Percentiles rank a stretch among this genome's conserved stretches.
Evolutionary conservation across 2,329 filamentous ascomycete genomes (phyloP).

Genomic region (Colletotrichum scovillei): DNA sequence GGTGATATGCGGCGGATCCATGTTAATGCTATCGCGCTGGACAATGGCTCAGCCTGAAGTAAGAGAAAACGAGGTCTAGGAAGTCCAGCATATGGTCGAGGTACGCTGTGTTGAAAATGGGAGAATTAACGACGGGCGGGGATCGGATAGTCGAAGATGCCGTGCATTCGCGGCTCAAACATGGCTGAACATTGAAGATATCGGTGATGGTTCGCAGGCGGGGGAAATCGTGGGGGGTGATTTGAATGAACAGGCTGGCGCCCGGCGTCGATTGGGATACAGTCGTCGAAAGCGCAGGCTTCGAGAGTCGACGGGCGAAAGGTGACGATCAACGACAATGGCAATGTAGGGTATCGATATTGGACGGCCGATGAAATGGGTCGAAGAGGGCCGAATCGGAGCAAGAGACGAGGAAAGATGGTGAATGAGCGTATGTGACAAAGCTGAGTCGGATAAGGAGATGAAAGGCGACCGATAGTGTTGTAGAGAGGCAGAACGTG

Average conservation of each 20-base stretch:
- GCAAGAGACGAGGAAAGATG: background rate
- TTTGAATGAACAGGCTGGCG: background rate
- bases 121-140: conserved; percentile 5
- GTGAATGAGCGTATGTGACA: background rate
- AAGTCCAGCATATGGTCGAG: conserved; percentile 24
- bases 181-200: conserved; percentile 46
- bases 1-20: conserved; percentile 73
- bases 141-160: conserved; percentile 38
- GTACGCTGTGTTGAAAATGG: conserved; percentile 12
- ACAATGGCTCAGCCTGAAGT: conserved; percentile 38
- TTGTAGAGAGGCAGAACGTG: conserved; percentile 36
- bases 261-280: background rate
- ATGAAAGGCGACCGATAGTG: background rate
- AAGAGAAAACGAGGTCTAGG: conserved; percentile 25
- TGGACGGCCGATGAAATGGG: background rate
- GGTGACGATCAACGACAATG: background rate
- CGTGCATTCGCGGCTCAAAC: conserved; percentile 43
- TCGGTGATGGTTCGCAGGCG: background rate
- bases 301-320: background rate
- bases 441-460: background rate
- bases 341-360: background rate
- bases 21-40: conserved; percentile 46
- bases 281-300: background rate
- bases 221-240: background rate
- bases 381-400: background rate